These are phyloP conservation scores for Termitomyces sp. DNA, from an alignment of 768 basidiomycete species.

Conservation along the genomic window DNA sequence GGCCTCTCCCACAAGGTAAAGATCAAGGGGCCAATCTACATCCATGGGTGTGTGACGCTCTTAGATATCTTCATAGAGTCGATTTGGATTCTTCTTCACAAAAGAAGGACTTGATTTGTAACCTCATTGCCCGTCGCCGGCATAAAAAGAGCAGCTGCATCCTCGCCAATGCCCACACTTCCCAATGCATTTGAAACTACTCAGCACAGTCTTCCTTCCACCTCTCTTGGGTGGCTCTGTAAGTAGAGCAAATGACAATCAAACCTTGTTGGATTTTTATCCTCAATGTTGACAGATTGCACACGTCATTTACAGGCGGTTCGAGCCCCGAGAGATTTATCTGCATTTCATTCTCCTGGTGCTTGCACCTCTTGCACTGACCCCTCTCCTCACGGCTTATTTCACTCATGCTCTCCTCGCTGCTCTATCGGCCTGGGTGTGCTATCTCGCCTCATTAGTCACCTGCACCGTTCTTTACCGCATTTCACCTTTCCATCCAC, in stretches of 20 bases:
- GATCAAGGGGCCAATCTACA: too few species aligned
- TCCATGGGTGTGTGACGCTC: too few species aligned
- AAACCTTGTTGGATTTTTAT: neutral
- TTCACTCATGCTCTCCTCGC: neutral
- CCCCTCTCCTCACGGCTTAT: neutral
- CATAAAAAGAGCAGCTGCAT: too few species aligned
- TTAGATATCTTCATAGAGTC: too few species aligned
- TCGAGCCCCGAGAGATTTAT: conserved; percentile 3
- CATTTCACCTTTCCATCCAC: conserved; percentile 41
- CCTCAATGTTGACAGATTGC: neutral
- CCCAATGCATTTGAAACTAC: neutral
- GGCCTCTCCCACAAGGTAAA: too few species aligned
- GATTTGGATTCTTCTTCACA: too few species aligned
- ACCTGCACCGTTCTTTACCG: conserved; percentile 24
- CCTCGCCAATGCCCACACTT: too few species aligned
- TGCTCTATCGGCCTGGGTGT: neutral
- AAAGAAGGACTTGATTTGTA: too few species aligned
- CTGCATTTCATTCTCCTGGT: conserved; percentile 6
- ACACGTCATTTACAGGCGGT: conserved; percentile 4
- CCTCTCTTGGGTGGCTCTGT: neutral
- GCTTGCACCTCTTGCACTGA: conserved; percentile 1
- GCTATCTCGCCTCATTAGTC: neutral
- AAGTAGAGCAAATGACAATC: neutral
- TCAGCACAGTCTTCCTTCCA: neutral
- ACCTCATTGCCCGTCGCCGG: too few species aligned